These are phyloP conservation scores for Aspergillus affinis DNA, from an alignment of 495 filamentous ascomycete species.

Conservation along the genomic window DNA sequence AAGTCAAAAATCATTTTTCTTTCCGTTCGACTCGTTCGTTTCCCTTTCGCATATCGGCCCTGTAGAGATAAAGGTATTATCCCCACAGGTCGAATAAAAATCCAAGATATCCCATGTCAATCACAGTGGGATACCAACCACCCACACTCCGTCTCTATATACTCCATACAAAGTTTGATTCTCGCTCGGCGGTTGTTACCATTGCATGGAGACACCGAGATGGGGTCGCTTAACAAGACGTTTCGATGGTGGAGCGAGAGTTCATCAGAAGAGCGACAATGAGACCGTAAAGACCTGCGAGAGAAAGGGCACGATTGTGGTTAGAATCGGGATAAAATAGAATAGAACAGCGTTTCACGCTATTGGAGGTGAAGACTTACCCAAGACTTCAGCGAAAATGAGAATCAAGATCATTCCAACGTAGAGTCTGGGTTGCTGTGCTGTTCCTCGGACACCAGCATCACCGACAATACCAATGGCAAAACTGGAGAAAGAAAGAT, in stretches of 20 bases:
- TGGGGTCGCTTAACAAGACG: slow-evolving; percentile 30
- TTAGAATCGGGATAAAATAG: not conserved
- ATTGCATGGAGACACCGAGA: slow-evolving; percentile 19
- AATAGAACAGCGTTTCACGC: slow-evolving; percentile 2
- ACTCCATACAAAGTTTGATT: slow-evolving; percentile 13
- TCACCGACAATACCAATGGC: slow-evolving; percentile 99
- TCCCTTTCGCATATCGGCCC: not conserved
- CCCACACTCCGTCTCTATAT: slow-evolving; percentile 1
- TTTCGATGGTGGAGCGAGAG: slow-evolving; percentile 54
- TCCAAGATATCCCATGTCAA: not conserved
- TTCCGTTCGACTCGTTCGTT: not conserved
- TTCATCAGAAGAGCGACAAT: slow-evolving; percentile 99
- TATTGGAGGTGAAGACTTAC: slow-evolving; percentile 47
- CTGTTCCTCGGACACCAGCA: slow-evolving; percentile 96
- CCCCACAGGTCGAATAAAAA: not conserved
- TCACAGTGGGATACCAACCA: not conserved
- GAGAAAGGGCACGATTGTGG: not conserved
- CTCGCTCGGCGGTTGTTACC: slow-evolving; percentile 14
- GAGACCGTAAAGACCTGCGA: slow-evolving; percentile 87
- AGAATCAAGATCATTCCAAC: slow-evolving; percentile 99
- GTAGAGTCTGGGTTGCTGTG: slow-evolving; percentile 95
- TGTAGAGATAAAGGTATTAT: not conserved
- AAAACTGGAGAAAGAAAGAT: slow-evolving; percentile 52
- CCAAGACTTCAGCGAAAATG: slow-evolving; percentile 99
- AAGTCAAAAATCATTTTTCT: not conserved